These are phyloP conservation scores for Pachyrhizus erosus DNA, from an alignment of 306 rosid genomes.

Conservation along the genomic window DNA sequence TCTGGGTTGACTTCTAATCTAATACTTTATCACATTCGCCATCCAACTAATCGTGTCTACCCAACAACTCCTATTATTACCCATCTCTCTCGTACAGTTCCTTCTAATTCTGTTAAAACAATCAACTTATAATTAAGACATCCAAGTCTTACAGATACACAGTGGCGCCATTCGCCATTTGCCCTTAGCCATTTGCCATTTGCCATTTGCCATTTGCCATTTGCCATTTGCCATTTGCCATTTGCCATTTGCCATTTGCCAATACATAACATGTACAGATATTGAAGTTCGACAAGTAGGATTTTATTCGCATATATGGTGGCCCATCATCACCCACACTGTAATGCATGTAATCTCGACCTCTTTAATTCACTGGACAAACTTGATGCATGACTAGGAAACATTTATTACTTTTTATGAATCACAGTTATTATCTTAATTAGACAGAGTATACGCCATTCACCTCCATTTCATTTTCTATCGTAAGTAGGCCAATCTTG, in stretches of 20 bases:
- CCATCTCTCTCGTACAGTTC: constrained; percentile 11
- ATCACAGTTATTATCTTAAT: neutral
- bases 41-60: constrained; percentile 45
- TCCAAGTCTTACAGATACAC: neutral
- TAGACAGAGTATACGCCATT: neutral
- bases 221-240: constrained; percentile 8
- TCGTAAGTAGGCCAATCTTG: constrained; percentile 12
- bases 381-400: constrained; percentile 61
- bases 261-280: neutral
- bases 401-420: constrained; percentile 45
- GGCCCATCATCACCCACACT: constrained; percentile 38
- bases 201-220: constrained; percentile 1
- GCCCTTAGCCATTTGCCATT: constrained; percentile 1
- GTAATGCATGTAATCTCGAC: constrained; percentile 47
- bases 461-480: neutral
- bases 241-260: constrained; percentile 7
- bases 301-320: constrained; percentile 28
- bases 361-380: constrained; percentile 50
- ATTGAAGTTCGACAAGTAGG: neutral
- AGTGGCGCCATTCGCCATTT: constrained; percentile 4
- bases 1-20: constrained; percentile 44
- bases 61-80: constrained; percentile 33
- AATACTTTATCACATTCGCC: constrained; percentile 8
- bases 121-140: neutral
- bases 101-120: neutral